These are phyloP conservation scores for Alternaria alternata DNA, from an alignment of 2,329 filamentous ascomycete species.

Conservation along the genomic window DNA sequence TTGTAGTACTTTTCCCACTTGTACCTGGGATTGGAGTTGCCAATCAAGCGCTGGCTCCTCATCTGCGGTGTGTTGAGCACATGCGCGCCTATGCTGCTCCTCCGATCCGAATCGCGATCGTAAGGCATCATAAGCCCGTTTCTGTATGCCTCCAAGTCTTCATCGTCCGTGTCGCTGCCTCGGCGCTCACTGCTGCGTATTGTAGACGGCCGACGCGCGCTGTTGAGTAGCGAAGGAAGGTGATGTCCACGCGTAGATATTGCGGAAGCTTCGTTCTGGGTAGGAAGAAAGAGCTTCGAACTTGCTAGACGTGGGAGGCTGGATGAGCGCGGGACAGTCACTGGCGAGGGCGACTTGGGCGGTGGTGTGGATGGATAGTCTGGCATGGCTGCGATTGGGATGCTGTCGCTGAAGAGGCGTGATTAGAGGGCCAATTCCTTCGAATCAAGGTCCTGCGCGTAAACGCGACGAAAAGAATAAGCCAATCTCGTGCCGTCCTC, in stretches of 20 bases:
- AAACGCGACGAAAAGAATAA: conserved; percentile 1
- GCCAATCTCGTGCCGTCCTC: conserved; percentile 1
- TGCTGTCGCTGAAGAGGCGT: conserved; percentile 2
- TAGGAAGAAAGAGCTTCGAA: conserved; percentile 53
- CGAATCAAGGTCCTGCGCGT: conserved; percentile 4
- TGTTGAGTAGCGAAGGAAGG: conserved; percentile 46
- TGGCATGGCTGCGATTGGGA: conserved; percentile 20
- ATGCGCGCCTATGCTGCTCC: conserved; percentile 53
- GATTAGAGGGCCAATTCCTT: conserved; percentile 1
- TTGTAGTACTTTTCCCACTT: conserved; percentile 89
- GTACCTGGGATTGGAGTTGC: conserved; percentile 85
- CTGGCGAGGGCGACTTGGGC: conserved; percentile 27
- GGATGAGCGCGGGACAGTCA: conserved; percentile 27
- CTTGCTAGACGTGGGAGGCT: conserved; percentile 45
- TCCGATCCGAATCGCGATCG: conserved; percentile 47
- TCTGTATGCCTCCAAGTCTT: conserved; percentile 42
- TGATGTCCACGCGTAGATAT: conserved; percentile 57
- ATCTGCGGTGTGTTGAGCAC: conserved; percentile 69
- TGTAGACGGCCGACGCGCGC: conserved; percentile 40
- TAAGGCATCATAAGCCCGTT: conserved; percentile 42
- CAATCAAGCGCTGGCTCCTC: conserved; percentile 85
- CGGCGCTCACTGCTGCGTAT: conserved; percentile 41
- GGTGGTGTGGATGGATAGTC: conserved; percentile 28
- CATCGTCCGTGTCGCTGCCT: conserved; percentile 41
- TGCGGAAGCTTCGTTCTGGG: conserved; percentile 47